These are phyloP conservation scores for Phylloporus sp. DNA, from an alignment of 768 basidiomycete genomes.

Conservation along the genomic window DNA sequence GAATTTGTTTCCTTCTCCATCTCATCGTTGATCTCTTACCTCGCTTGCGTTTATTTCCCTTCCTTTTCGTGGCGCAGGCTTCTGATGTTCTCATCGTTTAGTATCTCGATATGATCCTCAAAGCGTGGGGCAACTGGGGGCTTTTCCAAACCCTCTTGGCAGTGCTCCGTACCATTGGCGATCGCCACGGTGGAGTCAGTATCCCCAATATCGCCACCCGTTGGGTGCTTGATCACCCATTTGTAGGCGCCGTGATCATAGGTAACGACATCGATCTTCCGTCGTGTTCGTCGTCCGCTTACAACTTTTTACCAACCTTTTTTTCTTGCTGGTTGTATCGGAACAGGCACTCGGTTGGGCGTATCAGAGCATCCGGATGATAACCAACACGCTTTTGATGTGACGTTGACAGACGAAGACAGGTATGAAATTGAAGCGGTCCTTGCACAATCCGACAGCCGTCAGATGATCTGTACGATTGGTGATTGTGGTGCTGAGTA, in stretches of 20 bases:
- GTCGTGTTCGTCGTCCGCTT: constrained; percentile 1
- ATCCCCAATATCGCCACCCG: constrained; percentile 78
- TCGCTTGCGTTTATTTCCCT: not conserved
- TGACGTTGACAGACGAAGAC: constrained; percentile 55
- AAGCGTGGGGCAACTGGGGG: constrained; percentile 74
- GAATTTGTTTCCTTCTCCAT: not conserved
- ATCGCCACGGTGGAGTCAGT: constrained; percentile 60
- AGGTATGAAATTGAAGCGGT: constrained; percentile 60
- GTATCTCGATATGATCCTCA: constrained; percentile 83
- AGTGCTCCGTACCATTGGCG: constrained; percentile 59
- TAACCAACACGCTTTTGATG: constrained; percentile 59
- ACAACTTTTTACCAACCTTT: constrained; percentile 1
- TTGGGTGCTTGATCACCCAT: constrained; percentile 77
- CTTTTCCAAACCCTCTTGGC: constrained; percentile 67
- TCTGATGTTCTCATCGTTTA: constrained; percentile 24
- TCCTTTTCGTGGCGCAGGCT: not conserved
- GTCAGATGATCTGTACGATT: constrained; percentile 59
- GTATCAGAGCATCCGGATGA: constrained; percentile 71
- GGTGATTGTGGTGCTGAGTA: constrained; percentile 88
- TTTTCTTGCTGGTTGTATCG: not conserved
- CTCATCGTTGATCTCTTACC: not conserved
- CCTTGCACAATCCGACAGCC: constrained; percentile 56
- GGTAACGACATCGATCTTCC: constrained; percentile 37
- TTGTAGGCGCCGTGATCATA: constrained; percentile 77
- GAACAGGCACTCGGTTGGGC: constrained; percentile 65